A percentile compares a stretch with the other conserved stretches of the same genome.
These are phyloP conservation scores for Chlorokybus atmophyticus DNA, from an alignment of 139 green algal genomes.

Conservation along the genomic window DNA sequence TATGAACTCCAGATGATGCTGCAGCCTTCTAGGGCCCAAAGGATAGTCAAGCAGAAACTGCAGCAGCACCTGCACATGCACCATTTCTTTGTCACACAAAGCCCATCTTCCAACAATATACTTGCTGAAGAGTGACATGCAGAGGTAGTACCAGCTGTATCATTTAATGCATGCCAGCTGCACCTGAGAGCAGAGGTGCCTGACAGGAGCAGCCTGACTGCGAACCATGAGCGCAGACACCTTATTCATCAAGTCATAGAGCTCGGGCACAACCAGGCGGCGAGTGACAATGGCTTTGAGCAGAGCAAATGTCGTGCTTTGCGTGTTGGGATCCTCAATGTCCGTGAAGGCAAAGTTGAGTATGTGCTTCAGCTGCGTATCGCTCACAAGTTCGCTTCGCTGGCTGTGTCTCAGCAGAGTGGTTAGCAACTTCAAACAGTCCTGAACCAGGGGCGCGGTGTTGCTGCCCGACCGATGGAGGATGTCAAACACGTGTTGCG, in stretches of 20 bases:
- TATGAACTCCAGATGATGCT: conserved; percentile 59
- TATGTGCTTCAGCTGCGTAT: conserved; percentile 53
- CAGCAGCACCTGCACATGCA: too few species aligned
- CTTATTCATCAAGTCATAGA: conserved; percentile 79
- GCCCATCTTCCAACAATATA: too few species aligned
- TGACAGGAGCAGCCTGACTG: conserved; percentile 33
- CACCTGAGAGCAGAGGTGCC: conserved; percentile 39
- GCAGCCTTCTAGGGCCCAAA: conserved; percentile 49
- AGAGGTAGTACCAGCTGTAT: too few species aligned
- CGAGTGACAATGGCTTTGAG: conserved; percentile 58
- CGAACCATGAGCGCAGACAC: conserved; percentile 44
- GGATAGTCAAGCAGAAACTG: conserved; percentile 90
- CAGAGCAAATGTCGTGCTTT: conserved; percentile 49
- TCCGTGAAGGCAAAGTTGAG: conserved; percentile 62
- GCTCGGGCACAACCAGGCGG: conserved; percentile 64
- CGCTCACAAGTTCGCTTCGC: conserved; percentile 32
- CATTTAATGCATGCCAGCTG: too few species aligned
- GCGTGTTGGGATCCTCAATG: conserved; percentile 39
- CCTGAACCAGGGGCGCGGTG: conserved; percentile 13
- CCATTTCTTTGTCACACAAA: too few species aligned
- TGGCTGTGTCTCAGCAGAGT: conserved; percentile 48
- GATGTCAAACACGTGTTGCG: conserved; percentile 2
- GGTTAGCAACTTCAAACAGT: conserved; percentile 57
- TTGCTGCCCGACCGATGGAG: conserved; percentile 1
- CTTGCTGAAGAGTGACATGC: too few species aligned